Conservation (phyloP, 306 rosid genomes). For the Luffa aegyptiaca region DNA sequence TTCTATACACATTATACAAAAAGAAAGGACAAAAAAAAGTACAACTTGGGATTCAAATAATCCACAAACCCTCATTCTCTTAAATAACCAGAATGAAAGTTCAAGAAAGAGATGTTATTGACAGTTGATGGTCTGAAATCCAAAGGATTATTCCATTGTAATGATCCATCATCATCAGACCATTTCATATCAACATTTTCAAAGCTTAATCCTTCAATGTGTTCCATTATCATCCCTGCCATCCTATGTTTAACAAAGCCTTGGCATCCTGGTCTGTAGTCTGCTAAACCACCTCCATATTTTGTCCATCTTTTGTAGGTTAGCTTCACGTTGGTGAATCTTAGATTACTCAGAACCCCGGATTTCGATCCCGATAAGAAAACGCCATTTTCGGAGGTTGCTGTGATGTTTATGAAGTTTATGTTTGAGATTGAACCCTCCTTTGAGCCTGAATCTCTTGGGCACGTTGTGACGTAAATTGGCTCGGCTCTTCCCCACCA, state of each 20-base stretch:
- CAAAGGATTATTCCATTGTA: constrained; percentile 65
- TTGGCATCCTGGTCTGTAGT: constrained; percentile 89
- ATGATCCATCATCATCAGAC: constrained; percentile 26
- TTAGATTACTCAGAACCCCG: constrained; percentile 58
- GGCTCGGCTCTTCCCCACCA: constrained; percentile 99
- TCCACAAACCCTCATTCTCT: constrained; percentile 6
- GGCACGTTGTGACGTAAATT: constrained; percentile 73
- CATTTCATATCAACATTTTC: constrained; percentile 75
- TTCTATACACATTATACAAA: not conserved
- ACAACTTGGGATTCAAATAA: not conserved
- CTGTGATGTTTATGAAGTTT: constrained; percentile 60
- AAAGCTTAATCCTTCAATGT: constrained; percentile 62
- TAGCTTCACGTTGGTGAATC: constrained; percentile 63
- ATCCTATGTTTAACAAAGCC: constrained; percentile 57
- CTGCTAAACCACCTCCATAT: constrained; percentile 51
- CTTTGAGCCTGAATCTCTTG: constrained; percentile 43
- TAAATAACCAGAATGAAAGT: constrained; percentile 50
- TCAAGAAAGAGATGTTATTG: constrained; percentile 46
- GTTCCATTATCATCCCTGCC: constrained; percentile 76
- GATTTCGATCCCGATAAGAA: constrained; percentile 75
- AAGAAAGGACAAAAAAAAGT: no score
- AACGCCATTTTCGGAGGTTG: constrained; percentile 72
- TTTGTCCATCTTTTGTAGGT: constrained; percentile 55
- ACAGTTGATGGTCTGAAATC: constrained; percentile 71
- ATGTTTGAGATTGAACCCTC: constrained; percentile 82